These are phyloP conservation scores for Geotrichum siamense DNA, from an alignment of 1,139 yeast genomes.

Conservation along the genomic window DNA sequence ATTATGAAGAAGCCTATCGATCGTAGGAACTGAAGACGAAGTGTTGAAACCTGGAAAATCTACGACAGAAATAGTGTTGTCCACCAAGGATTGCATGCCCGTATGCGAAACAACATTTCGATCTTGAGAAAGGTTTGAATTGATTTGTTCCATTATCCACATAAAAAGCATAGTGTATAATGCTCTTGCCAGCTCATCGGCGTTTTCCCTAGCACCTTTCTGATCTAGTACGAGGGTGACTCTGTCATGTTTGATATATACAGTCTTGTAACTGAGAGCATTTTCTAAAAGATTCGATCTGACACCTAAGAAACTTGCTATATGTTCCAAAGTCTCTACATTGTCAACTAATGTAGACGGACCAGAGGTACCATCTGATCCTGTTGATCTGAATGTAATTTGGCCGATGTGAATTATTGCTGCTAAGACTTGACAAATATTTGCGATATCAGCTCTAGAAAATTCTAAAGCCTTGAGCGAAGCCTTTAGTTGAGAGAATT, in stretches of 20 bases:
- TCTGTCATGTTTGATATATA: conserved; percentile 35
- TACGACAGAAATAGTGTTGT: conserved; percentile 35
- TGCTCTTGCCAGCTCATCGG: conserved; percentile 40
- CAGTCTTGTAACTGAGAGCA: conserved; percentile 37
- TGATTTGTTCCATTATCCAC: conserved; percentile 38
- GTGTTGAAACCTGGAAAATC: conserved; percentile 41
- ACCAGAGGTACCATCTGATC: conserved; percentile 32
- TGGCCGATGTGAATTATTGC: conserved; percentile 41
- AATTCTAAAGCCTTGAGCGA: conserved; percentile 36
- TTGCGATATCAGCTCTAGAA: conserved; percentile 39
- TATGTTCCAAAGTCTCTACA: conserved; percentile 33
- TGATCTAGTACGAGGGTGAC: conserved; percentile 39
- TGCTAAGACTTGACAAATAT: conserved; percentile 39
- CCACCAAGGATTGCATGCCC: conserved; percentile 30
- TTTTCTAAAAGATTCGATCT: conserved; percentile 35
- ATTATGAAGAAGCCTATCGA: conserved; percentile 38
- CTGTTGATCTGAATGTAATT: conserved; percentile 33
- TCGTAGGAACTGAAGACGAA: conserved; percentile 32
- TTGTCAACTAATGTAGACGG: conserved; percentile 38
- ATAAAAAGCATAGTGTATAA: conserved; percentile 38
- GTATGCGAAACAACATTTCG: conserved; percentile 16
- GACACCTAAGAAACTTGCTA: conserved; percentile 39
- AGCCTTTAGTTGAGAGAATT: conserved; percentile 35
- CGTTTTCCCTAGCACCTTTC: conserved; percentile 39
- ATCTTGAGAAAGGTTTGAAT: conserved; percentile 33